These are phyloP conservation scores for Solanum corneliomulleri DNA, from an alignment of 257 asterid genomes.

Conservation along the genomic window DNA sequence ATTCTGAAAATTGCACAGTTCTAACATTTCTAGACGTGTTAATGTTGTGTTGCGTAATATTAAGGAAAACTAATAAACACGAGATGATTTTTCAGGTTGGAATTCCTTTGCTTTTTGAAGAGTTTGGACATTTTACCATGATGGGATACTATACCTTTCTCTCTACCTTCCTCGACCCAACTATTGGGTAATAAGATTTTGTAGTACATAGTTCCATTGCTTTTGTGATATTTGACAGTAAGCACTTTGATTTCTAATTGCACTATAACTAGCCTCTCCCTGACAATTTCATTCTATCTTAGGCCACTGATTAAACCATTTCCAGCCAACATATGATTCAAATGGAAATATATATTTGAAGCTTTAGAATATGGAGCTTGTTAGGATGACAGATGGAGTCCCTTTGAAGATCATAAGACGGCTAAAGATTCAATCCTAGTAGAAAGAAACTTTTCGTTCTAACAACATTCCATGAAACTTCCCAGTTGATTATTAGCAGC, in stretches of 20 bases:
- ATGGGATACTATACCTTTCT: conserved; percentile 72
- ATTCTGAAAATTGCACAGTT: background rate
- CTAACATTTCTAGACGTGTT: background rate
- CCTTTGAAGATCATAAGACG: background rate
- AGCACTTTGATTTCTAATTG: background rate
- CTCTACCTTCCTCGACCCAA: conserved; percentile 55
- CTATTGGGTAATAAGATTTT: conserved; percentile 22
- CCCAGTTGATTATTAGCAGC: background rate
- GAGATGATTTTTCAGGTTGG: conserved; percentile 47
- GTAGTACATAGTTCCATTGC: background rate
- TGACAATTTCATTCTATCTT: background rate
- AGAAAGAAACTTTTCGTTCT: background rate
- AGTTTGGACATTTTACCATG: conserved; percentile 80
- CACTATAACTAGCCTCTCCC: background rate
- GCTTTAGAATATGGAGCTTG: conserved; percentile 98
- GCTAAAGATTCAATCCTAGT: background rate
- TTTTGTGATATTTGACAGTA: background rate
- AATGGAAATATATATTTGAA: conserved; percentile 68
- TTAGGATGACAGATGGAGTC: conserved; percentile 49
- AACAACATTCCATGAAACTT: background rate
- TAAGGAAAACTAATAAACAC: background rate
- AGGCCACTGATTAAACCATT: conserved; percentile 22
- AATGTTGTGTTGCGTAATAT: background rate
- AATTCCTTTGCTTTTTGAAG: conserved; percentile 59
- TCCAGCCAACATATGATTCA: background rate